These are phyloP conservation scores for Asterochloris erici DNA, from an alignment of 139 green algal species.

Conservation along the genomic window DNA sequence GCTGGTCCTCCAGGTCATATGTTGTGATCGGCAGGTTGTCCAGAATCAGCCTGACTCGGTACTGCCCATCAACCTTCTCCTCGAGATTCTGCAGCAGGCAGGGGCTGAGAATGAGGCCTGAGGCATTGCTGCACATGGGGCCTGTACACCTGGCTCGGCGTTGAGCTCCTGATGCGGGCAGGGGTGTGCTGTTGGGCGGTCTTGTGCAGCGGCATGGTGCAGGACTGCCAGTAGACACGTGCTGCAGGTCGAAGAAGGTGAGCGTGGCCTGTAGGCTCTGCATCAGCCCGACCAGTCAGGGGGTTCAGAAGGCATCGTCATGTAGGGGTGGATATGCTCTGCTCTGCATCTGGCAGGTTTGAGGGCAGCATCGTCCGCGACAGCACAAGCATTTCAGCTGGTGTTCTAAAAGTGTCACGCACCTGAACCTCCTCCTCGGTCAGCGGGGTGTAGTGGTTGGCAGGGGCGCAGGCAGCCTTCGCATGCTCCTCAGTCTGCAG, in stretches of 20 bases:
- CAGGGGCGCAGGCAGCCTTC: conserved; percentile 48
- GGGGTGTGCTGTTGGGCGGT: neutral
- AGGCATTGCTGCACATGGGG: neutral
- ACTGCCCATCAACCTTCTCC: conserved; percentile 77
- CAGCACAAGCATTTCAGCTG: no score
- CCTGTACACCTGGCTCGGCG: neutral
- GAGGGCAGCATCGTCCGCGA: no score
- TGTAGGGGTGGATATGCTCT: no score
- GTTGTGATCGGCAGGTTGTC: conserved; percentile 96
- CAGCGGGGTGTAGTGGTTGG: conserved; percentile 49
- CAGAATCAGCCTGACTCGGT: conserved; percentile 90
- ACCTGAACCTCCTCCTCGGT: conserved; percentile 57
- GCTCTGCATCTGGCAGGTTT: no score
- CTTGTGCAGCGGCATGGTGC: no score
- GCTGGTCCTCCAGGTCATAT: conserved; percentile 72
- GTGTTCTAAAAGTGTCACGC: neutral
- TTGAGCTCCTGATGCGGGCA: neutral
- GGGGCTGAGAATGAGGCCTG: neutral
- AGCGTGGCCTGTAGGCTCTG: neutral
- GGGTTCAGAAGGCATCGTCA: no score
- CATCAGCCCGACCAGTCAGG: neutral
- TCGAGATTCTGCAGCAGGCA: conserved; percentile 46
- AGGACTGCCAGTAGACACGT: no score
- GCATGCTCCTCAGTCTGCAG: conserved; percentile 48
- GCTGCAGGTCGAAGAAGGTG: no score